Base-by-base conservation (phyloP, 805 yeast species). In the Suhomyces emberorum region DNA sequence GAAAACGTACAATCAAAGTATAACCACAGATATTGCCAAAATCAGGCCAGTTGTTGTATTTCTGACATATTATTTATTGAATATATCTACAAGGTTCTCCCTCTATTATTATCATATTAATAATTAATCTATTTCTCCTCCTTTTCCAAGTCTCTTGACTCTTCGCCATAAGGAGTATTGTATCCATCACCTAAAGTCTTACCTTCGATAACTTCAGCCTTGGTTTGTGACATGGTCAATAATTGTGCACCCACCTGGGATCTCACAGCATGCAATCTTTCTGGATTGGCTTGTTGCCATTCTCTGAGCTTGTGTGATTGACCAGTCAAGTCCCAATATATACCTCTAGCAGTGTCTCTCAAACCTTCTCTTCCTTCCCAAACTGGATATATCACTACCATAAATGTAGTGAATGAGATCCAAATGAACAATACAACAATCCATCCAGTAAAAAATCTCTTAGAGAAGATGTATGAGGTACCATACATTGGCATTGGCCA, bases 401-500 rank as follows among this genome's bases (percentile, higher is more conserved):
- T 66, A 43, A 72, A 70, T 0, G 77, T 79, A 24, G 83, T 74
- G 49, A 74, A 68, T 62, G 85, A 86, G 23, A 86, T 63, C 95
- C 95, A 88, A 40, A 87, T 77, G 35, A 88, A 77, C 41, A 82
- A 79, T 20, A 88, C 95, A 24, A 72, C 77, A 32, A 88, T 75
- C 96, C 96, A 88, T 30, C 95, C 96, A 5, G 93, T 84, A 61
- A 88, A 88, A 63, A 86, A 86, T 38, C 58, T 61, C 57, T 76
- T 80, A 35, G 86, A 77, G 61, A 88, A 88, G 27, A 88, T 69
- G 54, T 88, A 88, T 3, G 75, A 72, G 4, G 82, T 54, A 21
- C 95, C 96, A 57, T 82, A 88, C 93, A 88, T 82, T 46, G 96
- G 96, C 88, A 88, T 84, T 51, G 96, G 96, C 93, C 95, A 87